Base-by-base conservation (phyloP, 805 yeast genomes). In the Zygotorulaspora florentina region DNA sequence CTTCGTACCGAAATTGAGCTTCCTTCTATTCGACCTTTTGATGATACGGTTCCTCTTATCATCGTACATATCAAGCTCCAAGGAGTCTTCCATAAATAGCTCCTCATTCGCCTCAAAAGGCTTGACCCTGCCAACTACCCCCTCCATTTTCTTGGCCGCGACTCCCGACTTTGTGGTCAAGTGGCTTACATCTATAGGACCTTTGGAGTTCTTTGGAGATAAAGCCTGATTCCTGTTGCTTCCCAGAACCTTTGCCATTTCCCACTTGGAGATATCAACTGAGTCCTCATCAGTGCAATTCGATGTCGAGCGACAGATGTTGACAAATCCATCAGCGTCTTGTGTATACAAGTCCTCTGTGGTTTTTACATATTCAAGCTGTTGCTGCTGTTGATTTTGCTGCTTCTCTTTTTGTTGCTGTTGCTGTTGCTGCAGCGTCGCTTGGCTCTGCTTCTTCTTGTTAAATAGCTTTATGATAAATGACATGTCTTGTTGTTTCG, bases 41-140 rank as follows among this genome's bases (percentile, higher is more conserved):
- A 43, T 31, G 38, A 51, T 49, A 29, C 64, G 55, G 36, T 45
- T 47, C 47, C 53, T 42, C 48, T 59, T 59, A 45, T 57, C 62
- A 40, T 58, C 63, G 35, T 38, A 56, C 43, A 39, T 50, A n/a
- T 48, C 48, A 20, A 50, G 51, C 26, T 48, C 52, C 8, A 40
- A 34, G 12, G 57, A 47, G 26, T 51, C 58, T 44, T 46, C 53
- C 45, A 43, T 39, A 17, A 43, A 38, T 10, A 35, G 26, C 31
- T 44, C 20, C 23, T 49, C 48, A 13, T 39, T 43, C 25, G 23
- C 30, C 23, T 35, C 34, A 13, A 18, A 16, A 30, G 41, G 34
- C 29, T 30, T 39, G 17, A 26, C 30, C 18, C n/a, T 37, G 16
- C 16, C 20, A 4, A 18, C 6, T 3, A 33, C 20, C 36, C 20